Conservation (phyloP, 805 yeast species). For the Aciculoconidium aculeatum region DNA sequence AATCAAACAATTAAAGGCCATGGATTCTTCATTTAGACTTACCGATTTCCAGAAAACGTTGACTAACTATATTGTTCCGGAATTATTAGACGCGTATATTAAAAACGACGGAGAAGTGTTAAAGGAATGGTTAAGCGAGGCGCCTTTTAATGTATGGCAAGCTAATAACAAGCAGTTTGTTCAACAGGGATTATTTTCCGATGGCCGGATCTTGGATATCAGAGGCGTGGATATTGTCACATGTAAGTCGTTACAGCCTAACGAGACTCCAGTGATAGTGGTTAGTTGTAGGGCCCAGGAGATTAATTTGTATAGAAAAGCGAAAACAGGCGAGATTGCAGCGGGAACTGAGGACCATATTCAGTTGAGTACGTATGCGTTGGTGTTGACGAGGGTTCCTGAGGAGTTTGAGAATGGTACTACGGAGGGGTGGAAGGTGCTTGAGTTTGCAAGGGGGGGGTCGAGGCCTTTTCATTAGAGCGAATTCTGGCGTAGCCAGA, state of each 20-base stretch:
- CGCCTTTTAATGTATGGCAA: constrained; percentile 90
- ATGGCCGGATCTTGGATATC: constrained; percentile 86
- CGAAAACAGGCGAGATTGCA: constrained; percentile 87
- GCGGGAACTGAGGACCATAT: constrained; percentile 96
- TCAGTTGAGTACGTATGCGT: constrained; percentile 87
- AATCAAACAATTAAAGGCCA: constrained; percentile 72
- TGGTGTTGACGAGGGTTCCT: constrained; percentile 90
- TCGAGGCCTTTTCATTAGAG: constrained; percentile 70
- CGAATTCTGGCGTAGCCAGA: too few relatives aligned
- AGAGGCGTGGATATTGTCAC: constrained; percentile 91
- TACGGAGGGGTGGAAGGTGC: constrained; percentile 95
- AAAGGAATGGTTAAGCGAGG: constrained; percentile 92
- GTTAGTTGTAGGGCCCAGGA: constrained; percentile 97
- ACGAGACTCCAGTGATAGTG: constrained; percentile 87
- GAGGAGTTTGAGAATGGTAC: constrained; percentile 85
- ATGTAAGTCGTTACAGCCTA: constrained; percentile 83
- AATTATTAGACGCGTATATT: constrained; percentile 89
- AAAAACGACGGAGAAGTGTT: constrained; percentile 81
- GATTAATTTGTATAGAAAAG: constrained; percentile 79
- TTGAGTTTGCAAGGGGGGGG: constrained; percentile 92
- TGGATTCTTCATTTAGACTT: constrained; percentile 83
- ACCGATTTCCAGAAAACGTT: constrained; percentile 76
- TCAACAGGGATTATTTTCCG: constrained; percentile 87
- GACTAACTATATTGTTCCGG: constrained; percentile 92
- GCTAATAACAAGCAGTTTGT: constrained; percentile 89